Conservation (phyloP, 2,329 filamentous ascomycete genomes). For the Juglanconis juglandina region DNA sequence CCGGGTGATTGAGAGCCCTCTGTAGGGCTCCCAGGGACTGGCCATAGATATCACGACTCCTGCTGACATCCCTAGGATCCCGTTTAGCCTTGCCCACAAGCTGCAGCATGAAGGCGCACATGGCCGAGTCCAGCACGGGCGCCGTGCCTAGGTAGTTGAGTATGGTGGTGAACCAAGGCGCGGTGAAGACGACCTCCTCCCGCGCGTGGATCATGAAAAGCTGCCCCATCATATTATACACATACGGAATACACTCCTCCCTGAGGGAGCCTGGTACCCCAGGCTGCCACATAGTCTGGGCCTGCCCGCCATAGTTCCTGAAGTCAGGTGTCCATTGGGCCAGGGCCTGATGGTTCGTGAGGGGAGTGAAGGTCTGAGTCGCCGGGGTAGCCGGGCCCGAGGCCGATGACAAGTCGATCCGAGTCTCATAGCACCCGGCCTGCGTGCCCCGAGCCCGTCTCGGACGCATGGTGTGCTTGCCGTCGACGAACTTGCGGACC, state of each 20-base stretch:
- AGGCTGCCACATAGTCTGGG: not conserved
- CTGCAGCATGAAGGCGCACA: conserved; percentile 36
- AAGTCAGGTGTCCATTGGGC: not conserved
- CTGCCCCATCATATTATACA: conserved; percentile 13
- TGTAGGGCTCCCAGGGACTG: conserved; percentile 34
- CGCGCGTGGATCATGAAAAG: conserved; percentile 6
- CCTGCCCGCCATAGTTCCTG: not conserved
- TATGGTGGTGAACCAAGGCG: conserved; percentile 25
- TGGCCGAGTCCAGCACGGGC: conserved; percentile 35
- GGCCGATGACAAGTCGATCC: not conserved
- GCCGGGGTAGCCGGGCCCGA: not conserved
- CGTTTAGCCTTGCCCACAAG: conserved; percentile 33
- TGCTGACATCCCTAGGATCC: conserved; percentile 28
- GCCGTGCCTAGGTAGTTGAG: conserved; percentile 32
- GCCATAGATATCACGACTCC: conserved; percentile 37
- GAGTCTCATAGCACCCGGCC: conserved; percentile 14
- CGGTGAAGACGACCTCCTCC: conserved; percentile 11
- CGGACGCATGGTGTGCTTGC: conserved; percentile 36
- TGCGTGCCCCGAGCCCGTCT: conserved; percentile 14
- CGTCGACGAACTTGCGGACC: conserved; percentile 36
- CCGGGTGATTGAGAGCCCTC: conserved; percentile 32
- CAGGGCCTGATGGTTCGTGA: not conserved
- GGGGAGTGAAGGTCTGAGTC: not conserved
- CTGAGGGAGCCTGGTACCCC: not conserved
- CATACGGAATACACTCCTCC: not conserved